Evolutionary conservation across 305 asterid species (phyloP).

Genomic region (Rubia tinctorum): DNA sequence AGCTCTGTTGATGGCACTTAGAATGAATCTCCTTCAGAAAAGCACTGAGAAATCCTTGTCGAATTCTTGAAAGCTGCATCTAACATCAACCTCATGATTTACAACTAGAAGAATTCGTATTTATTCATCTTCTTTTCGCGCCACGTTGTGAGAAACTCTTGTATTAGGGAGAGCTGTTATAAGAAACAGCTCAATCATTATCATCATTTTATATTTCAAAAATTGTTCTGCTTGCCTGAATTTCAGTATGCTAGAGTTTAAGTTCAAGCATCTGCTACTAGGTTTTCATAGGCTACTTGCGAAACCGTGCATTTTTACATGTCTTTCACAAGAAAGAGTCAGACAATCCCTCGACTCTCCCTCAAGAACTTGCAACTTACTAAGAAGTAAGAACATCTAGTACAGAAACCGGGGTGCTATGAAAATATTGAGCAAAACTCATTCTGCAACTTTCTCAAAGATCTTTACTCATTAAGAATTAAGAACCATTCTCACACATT

Average conservation of each 20-base stretch:
- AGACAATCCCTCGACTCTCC: not conserved
- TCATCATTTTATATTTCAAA: not conserved
- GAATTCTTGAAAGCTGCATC: no score
- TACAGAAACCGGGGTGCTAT: no score
- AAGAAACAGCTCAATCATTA: not conserved
- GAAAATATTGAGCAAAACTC: not conserved
- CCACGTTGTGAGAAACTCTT: not conserved
- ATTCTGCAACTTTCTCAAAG: not conserved
- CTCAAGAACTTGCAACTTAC: not conserved
- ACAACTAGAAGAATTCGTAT: no score
- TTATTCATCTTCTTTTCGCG: not conserved
- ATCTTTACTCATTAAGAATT: not conserved
- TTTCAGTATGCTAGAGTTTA: not conserved
- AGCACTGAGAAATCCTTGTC: no score
- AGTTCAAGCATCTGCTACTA: not conserved
- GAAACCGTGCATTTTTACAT: not conserved
- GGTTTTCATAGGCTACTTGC: not conserved
- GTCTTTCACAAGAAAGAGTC: not conserved
- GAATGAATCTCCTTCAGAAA: no score
- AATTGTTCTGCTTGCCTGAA: not conserved
- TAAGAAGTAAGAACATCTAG: not conserved
- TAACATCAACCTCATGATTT: no score
- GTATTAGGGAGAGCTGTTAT: not conserved
- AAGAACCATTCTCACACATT: not conserved
- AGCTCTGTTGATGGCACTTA: no score